Conservation (phyloP, 179 eudicot genomes). For the Patellifolia procumbens region DNA sequence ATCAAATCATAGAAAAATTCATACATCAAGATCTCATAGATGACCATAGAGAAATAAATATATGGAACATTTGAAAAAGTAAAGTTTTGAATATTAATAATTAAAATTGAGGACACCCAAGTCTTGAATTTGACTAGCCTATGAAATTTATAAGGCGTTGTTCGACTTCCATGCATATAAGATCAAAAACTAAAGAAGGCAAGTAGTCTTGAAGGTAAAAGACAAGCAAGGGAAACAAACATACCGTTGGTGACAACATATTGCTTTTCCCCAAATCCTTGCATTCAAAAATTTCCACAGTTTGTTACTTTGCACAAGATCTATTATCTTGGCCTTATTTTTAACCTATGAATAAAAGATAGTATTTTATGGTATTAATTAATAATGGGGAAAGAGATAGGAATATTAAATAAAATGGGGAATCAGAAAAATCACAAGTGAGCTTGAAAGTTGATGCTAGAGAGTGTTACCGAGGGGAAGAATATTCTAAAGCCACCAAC, state of each 20-base stretch:
- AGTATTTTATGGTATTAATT: constrained; percentile 10
- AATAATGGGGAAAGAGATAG: constrained; percentile 2
- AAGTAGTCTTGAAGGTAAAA: constrained; percentile 36
- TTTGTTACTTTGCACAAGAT: constrained; percentile 39
- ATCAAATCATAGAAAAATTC: background rate
- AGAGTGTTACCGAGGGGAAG: constrained; percentile 48
- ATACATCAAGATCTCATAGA: background rate
- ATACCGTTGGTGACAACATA: constrained; percentile 69
- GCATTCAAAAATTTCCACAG: constrained; percentile 30
- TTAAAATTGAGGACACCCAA: constrained; percentile 1
- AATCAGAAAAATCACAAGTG: constrained; percentile 35
- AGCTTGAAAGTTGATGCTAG: constrained; percentile 58
- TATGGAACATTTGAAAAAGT: background rate
- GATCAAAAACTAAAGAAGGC: background rate
- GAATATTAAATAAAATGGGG: background rate
- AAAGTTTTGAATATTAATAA: background rate
- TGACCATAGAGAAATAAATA: background rate
- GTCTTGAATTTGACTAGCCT: background rate
- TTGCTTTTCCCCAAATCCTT: constrained; percentile 72
- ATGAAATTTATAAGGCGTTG: background rate
- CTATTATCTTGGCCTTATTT: constrained; percentile 36
- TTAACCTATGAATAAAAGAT: constrained; percentile 12
- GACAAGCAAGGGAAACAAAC: constrained; percentile 77
- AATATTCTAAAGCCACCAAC: constrained; percentile 71
- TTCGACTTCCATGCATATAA: constrained; percentile 5